phyloP scores from a whole-genome alignment of 2,329 filamentous ascomycete genomes.

The Xylariaceae sp. region DNA sequence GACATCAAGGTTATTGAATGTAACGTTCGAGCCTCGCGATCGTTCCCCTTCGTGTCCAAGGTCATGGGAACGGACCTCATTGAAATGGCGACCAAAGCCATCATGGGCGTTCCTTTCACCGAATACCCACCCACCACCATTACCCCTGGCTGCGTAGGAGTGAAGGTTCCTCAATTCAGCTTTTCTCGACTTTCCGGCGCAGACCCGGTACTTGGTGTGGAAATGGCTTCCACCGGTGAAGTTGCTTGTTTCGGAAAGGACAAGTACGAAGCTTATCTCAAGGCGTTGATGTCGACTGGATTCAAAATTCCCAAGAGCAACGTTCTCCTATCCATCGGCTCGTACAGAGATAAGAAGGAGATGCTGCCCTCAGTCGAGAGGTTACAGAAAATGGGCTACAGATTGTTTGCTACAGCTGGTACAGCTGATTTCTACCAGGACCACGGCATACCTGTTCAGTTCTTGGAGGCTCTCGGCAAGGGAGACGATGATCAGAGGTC shows the following conservation, averaged over 20 bases:
- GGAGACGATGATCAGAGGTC: conserved; percentile 81
- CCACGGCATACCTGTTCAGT: conserved; percentile 87
- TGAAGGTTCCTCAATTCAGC: conserved; percentile 98
- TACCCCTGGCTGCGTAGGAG: conserved; percentile 77
- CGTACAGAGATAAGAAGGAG: conserved; percentile 96
- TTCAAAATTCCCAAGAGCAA: conserved; percentile 97
- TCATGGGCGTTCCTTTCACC: conserved; percentile 75
- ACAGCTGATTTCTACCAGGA: conserved; percentile 95
- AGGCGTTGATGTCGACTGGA: conserved; percentile 89
- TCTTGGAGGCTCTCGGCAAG: conserved; percentile 77
- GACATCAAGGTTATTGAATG: conserved; percentile 99
- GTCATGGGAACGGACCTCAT: conserved; percentile 97
- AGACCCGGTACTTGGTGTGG: conserved; percentile 92
- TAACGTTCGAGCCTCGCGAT: conserved; percentile 92
- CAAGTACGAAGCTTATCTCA: conserved; percentile 97
- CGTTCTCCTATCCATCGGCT: conserved; percentile 89
- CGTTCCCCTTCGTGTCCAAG: conserved; percentile 97
- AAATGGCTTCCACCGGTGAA: conserved; percentile 98
- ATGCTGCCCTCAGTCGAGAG: conserved; percentile 90
- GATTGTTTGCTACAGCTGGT: conserved; percentile 91
- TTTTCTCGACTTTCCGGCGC: conserved; percentile 96
- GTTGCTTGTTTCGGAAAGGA: conserved; percentile 93
- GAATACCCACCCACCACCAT: conserved; percentile 77
- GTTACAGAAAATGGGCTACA: conserved; percentile 86
- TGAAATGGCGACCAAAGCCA: conserved; percentile 97